Base-by-base conservation (phyloP, 2,329 filamentous ascomycete species). In the Venturia effusa region DNA sequence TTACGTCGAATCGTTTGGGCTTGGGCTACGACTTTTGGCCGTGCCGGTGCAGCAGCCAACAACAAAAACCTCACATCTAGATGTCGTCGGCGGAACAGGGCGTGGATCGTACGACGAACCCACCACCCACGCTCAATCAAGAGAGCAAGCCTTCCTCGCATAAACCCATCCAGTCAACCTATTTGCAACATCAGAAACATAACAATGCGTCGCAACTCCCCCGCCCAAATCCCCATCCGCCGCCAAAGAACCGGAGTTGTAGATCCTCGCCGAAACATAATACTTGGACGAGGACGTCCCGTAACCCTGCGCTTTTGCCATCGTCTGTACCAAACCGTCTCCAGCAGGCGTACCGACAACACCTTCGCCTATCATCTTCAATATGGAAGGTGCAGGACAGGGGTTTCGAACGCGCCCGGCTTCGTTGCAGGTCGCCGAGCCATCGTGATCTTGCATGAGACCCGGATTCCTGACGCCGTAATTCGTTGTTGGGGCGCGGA, bases 171-270 rank as follows among this genome's bases (percentile, higher is more conserved):
- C 64, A 19, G 34, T 59, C 1, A 65, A 66, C 65, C 79, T 73
- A 68, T 81, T 81, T 59, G 81, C 81, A 66, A 83, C 72, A 66
- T 83, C 81, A 22, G 73, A 76, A 10, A 76, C 73, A 69, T 84
- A 84, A 73, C 80, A 82, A 66, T 76, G 74, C 22, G 79, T 81
- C 39, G 74, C 76, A 69, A 79, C 73, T 55, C 77, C 77, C 63
- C 74, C 71, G 48, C 76, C 73, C 7, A 78, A 69, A 66, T 79
- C 74, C 43, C 70, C 71, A 59, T 67, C 72, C 11, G 66, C 66
- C 45, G 70, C 65, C 68, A 80, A 68, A 27, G 70, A 71, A 19
- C 80, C 80, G n/a, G 77, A 78, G 69, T 83, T 82, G 72, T 82
- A 82, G 41, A 77, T 75, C 40, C 79, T 72, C n/a, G 79, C 77